A percentile compares a stretch with the other conserved stretches of the same genome.
Evolutionary conservation across 1,284 basidiomycete species (phyloP).

Genomic region (Cryptococcus hybrid): DNA sequence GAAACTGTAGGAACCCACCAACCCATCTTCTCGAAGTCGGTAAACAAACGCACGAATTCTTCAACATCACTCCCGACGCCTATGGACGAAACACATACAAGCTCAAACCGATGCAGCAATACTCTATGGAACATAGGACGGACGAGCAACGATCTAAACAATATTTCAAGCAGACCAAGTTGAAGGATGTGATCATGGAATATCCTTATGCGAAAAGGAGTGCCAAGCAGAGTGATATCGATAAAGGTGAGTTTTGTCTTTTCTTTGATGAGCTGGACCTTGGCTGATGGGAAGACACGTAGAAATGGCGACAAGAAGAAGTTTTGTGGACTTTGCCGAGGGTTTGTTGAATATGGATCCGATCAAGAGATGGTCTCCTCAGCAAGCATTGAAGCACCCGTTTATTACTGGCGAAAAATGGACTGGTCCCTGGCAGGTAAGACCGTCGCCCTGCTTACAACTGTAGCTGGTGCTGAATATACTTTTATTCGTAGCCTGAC

Average conservation of each 20-base stretch:
- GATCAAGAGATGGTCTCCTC: slow-evolving; percentile 92
- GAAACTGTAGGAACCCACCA: slow-evolving; percentile 60
- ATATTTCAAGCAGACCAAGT: slow-evolving; percentile 92
- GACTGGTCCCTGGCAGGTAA: slow-evolving; percentile 78
- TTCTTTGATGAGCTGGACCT: not conserved
- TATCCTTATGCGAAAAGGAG: slow-evolving; percentile 82
- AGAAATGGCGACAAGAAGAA: slow-evolving; percentile 91
- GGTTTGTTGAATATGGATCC: slow-evolving; percentile 93
- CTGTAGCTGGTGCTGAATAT: not conserved
- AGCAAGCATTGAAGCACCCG: slow-evolving; percentile 92
- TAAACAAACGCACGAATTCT: slow-evolving; percentile 94
- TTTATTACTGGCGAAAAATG: slow-evolving; percentile 98
- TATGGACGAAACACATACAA: slow-evolving; percentile 85
- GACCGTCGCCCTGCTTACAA: slow-evolving; percentile 36
- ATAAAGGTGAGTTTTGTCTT: slow-evolving; percentile 67
- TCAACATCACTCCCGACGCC: slow-evolving; percentile 73
- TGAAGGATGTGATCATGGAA: slow-evolving; percentile 94
- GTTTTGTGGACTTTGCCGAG: slow-evolving; percentile 97
- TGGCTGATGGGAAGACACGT: slow-evolving; percentile 3
- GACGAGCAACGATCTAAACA: slow-evolving; percentile 98
- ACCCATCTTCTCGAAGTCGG: slow-evolving; percentile 92
- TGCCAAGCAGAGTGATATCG: slow-evolving; percentile 73
- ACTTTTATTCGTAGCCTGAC: slow-evolving; percentile 5
- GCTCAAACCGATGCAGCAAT: slow-evolving; percentile 91
- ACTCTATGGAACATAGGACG: slow-evolving; percentile 88